Base-by-base conservation (phyloP, 2,329 filamentous ascomycete species). In the Thyridium curvatum region DNA sequence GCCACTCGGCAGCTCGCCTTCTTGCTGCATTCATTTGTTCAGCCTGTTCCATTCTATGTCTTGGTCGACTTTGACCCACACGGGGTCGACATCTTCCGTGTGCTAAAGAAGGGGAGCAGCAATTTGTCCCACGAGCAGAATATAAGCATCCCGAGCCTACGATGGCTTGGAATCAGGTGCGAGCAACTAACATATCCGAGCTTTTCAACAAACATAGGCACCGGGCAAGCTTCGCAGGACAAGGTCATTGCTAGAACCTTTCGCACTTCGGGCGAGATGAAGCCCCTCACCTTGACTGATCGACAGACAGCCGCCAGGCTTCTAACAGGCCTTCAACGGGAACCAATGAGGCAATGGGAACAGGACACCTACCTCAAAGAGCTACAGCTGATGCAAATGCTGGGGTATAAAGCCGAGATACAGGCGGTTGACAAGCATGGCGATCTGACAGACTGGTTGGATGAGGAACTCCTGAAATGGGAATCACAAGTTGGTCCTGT, bases 51-150 rank as follows among this genome's bases (percentile, higher is more conserved):
- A 2, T 73, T 86, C 7, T 71, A 77, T 38, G 76, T 71, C 0
- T 63, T 93, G 1, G 72, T 86, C 2, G 87, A 94, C 51, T 86
- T 77, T 42, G 86, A 93, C 48, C 85, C 86, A 0, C 77, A 91
- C 45, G 86, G 87, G 0, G 59, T 91, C 18, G 74, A 73, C 3
- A 93, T 94, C 31, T 65, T 87, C 46, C 74, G 74, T 4, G 87
- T 80, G 13, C 93, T 90, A 63, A 83, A 80, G 45, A 65, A 80
- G 44, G 84, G 84, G 7, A 86, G 84, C n/a, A 65, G 63, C 12
- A 66, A 68, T 8, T 64, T 86, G 1, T 61, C 69, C 0, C 80
- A 86, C 48, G 82, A 87, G 52, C 62, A 65, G 3, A 57, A 67
- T 28, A 54, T 70, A 1, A 63, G 61, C 0, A 65, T 79, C 0